Base-by-base conservation (phyloP, 306 rosid species). In the Rosa lucieae region DNA sequence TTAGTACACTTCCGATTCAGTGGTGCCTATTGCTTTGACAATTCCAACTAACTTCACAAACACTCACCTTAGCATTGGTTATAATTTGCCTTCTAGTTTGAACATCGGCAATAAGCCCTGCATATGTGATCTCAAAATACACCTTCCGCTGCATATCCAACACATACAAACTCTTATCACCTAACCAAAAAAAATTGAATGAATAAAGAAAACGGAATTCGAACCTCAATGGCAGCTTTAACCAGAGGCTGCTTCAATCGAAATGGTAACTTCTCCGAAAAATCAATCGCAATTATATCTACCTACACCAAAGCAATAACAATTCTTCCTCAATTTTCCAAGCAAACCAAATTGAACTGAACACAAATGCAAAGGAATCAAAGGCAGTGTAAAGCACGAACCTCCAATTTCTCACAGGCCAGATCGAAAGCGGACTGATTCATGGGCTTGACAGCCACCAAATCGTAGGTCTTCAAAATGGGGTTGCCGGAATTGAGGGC, bases 391-490 rank as follows among this genome's bases (percentile, higher is more conserved):
- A 80, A 53, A 18, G 10, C 39, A 85, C 85, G 2, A 66, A 94
- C 99, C 96, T 89, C 97, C 88, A 87, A 83, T 81, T 73, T 89
- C 84, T 89, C 82, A 49, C 99, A 95, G 7, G 99, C 98, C 5
- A 79, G 80, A 15, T 95, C 98, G 43, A 91, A 95, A 0, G 81
- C 82, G 3, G n/a, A 13, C 88, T 92, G 99, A 78, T 86, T 89
- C 74, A 79, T 55, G 1, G 99, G 97, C 80, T 77, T 87, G 2
- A 89, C 94, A 1, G 97, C 89, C 49, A 92, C 91, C 86, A 95
- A 74, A 85, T 92, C 93, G 73, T 92, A 91, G 71, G 96, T 89
- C 82, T 93, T 93, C 86, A 95, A 82, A 79, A 95, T 75, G 3
- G 94, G 97, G 81, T 95, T 93, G 4, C 91, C 96, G 1, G 90